Evolutionary conservation across 2,329 filamentous ascomycete genomes (phyloP), one percentile per base, ranked within the genome.

Genomic region (Diaporthe sp.): DNA sequence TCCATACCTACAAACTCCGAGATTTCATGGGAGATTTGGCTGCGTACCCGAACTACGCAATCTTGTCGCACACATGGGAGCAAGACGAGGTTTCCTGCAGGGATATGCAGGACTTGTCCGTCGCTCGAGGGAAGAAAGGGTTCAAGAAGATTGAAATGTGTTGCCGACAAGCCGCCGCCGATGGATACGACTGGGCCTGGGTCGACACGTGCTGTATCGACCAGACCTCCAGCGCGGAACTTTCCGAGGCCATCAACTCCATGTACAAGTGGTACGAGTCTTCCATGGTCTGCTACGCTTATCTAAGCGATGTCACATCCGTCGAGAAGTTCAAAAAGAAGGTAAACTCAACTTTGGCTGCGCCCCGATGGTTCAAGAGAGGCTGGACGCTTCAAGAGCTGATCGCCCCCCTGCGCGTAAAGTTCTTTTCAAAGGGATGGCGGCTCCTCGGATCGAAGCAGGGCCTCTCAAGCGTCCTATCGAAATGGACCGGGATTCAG

Each of bases 311-410:
- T n/a, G 77, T 77, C 12, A 6, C 9, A 2, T 30, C 71, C 1
- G 52, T 66, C 4, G 54, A 57, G 54, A 60, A 70, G 35, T 78
- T 77, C 40, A 45, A 45, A 10, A 10, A 13, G 19, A 45, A 28
- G 30, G 38, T 77, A 13, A 76, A 64, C 15, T 22, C 57, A 0
- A n/a, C 78, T 15, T 30, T 3, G 12, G 17, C 50, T 61, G 33
- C 79, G 77, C 64, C 79, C 55, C 50, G 71, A 52, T 60, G 52
- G 52, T 60, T 71, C 12, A 71, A 25, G 38, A 58, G 68, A 33
- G 52, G 68, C 1, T 58, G 68, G 45, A 86, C 77, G 13, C 66
- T 69, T 4, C 66, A 69, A 52, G 66, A 69, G 50, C 66, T 69
- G 2, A 69, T 69, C 35, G 66, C 66, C 10, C 66, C 66, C 3